Conservation (phyloP, 495 filamentous ascomycete genomes). For the Penicillium riverlandense region DNA sequence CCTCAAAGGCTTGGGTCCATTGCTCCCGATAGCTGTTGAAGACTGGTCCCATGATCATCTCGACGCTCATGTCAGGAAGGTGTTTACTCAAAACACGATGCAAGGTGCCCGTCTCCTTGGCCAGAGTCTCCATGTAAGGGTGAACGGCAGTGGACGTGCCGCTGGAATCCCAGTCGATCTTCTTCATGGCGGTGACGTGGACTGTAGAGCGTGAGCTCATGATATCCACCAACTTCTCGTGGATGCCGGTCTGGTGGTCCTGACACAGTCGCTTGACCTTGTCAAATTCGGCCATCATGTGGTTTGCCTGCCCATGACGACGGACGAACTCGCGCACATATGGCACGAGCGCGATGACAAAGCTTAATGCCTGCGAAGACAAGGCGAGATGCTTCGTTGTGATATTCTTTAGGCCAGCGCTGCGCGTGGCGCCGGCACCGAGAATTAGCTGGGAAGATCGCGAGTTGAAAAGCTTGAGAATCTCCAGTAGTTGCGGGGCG, state of each 20-base stretch:
- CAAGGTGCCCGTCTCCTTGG: slow-evolving; percentile 81
- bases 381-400: slow-evolving; percentile 93
- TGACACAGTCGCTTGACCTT: slow-evolving; percentile 82
- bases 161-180: slow-evolving; percentile 64
- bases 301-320: slow-evolving; percentile 58
- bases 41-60: slow-evolving; percentile 84
- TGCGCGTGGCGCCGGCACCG: slow-evolving; percentile 83
- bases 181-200: slow-evolving; percentile 69
- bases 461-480: slow-evolving; percentile 87
- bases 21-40: slow-evolving; percentile 83
- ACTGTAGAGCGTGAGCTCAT: slow-evolving; percentile 73
- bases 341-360: slow-evolving; percentile 79
- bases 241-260: slow-evolving; percentile 88
- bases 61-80: slow-evolving; percentile 68
- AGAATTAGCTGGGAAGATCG: slow-evolving; percentile 90
- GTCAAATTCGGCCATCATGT: slow-evolving; percentile 83
- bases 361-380: slow-evolving; percentile 82
- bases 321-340: slow-evolving; percentile 88
- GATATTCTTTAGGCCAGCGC: slow-evolving; percentile 92
- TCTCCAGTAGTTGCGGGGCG: slow-evolving; percentile 61
- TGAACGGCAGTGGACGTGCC: slow-evolving; percentile 37
- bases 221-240: slow-evolving; percentile 93
- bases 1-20: slow-evolving; percentile 67
- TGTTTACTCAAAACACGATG: slow-evolving; percentile 84
- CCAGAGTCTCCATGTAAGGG: slow-evolving; percentile 84